Evolutionary conservation across 495 filamentous ascomycete genomes (phyloP).

Genomic region (Opeltia flavorubescens): DNA sequence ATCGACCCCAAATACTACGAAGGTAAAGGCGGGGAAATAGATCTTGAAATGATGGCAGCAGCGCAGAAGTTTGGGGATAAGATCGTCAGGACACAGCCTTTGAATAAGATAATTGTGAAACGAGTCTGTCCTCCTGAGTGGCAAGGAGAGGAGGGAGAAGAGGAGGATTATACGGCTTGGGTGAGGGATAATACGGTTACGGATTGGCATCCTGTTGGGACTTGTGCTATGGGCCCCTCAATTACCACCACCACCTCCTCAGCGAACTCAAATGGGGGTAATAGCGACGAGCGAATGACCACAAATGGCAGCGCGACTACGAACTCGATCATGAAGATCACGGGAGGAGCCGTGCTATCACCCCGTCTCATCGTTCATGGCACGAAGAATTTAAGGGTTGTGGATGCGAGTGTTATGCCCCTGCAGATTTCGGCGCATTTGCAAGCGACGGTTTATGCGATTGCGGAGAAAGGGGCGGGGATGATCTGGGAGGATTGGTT

Average conservation of each 20-base stretch:
- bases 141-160: slow-evolving; percentile 9
- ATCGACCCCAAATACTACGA: slow-evolving; percentile 34
- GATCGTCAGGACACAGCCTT: slow-evolving; percentile 28
- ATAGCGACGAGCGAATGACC: too few species aligned
- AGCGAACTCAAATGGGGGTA: too few species aligned
- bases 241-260: not conserved
- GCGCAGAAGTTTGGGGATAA: slow-evolving; percentile 28
- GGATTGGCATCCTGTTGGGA: slow-evolving; percentile 38
- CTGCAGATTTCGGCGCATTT: slow-evolving; percentile 35
- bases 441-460: slow-evolving; percentile 36
- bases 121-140: slow-evolving; percentile 25
- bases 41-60: slow-evolving; percentile 28
- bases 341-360: slow-evolving; percentile 33
- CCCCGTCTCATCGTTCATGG: slow-evolving; percentile 32
- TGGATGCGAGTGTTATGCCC: slow-evolving; percentile 42
- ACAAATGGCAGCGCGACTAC: too few species aligned
- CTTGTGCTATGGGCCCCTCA: slow-evolving; percentile 36
- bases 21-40: slow-evolving; percentile 24
- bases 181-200: slow-evolving; percentile 24
- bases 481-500: slow-evolving; percentile 29
- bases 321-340: too few species aligned
- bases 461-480: slow-evolving; percentile 36
- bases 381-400: slow-evolving; percentile 32
- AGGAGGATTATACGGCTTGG: slow-evolving; percentile 25
- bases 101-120: slow-evolving; percentile 24